Base-by-base conservation (phyloP, 2,329 filamentous ascomycete species). In the Neofusicoccum sp. region DNA sequence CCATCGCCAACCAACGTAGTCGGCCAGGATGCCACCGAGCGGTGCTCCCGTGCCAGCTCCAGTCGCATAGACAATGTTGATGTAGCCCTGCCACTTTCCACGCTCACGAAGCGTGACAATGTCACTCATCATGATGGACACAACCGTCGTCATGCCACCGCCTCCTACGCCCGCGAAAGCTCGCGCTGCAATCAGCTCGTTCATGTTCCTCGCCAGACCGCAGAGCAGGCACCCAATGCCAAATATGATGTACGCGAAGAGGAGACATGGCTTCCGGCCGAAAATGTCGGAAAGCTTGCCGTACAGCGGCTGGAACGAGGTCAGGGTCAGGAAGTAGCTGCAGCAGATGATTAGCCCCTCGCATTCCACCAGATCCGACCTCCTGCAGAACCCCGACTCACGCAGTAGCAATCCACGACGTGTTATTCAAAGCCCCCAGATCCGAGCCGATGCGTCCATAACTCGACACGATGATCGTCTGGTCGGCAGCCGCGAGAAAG, bases 381-480 rank as follows among this genome's bases (percentile, higher is more conserved):
- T 22, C 22, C 22, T 22, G 11, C 11, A 31, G 2, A 37, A 50
- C 41, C 11, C n/a, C 44, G 61, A 47, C 64, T 33, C 66, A 84
- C 34, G 82, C 83, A 31, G 85, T 87, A 33, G 89, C 89, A 64
- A 93, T 89, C 90, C 90, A 93, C 59, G 86, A 89, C 3, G 89
- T 92, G 67, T 85, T 85, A 71, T 89, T 91, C 59, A 94, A 80
- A 1, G 90, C 89, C 58, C 90, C 81, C 33, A 94, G 78, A 66
- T 93, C 91, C 63, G 84, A 91, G 9, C 90, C 90, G 69, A 94
- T 93, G 66, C 84, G 86, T 56, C 89, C 89, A 74, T 93, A 93
- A n/a, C 84, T 88, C n/a, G 87, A 87, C 54, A 93, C 86, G 34
- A 91, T 87, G 61, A 93, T 86, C 0, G 91, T 91, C 74, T 93